These are phyloP conservation scores for Boechera retrofracta DNA, from an alignment of 345 rosid genomes.

Conservation along the genomic window DNA sequence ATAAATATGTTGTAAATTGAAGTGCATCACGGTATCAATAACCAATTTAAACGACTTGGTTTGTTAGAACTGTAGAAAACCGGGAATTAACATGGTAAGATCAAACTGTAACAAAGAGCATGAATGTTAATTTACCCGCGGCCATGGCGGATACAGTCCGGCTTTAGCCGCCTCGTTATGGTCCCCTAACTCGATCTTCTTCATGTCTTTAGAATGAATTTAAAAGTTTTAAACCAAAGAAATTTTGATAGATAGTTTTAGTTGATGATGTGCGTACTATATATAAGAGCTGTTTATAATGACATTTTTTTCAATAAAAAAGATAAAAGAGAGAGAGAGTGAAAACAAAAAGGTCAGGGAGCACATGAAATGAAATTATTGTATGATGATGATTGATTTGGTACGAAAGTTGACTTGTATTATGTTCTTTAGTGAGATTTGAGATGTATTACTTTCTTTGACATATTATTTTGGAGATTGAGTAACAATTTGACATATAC, in stretches of 20 bases:
- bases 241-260: background rate
- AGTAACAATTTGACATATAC: background rate
- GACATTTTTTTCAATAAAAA: background rate
- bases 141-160: conserved; percentile 81
- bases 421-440: conserved; percentile 5
- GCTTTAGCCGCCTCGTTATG: conserved; percentile 62
- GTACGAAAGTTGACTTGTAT: conserved; percentile 30
- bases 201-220: conserved; percentile 48
- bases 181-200: conserved; percentile 69
- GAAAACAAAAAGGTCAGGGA: conserved; percentile 16
- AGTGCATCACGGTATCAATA: background rate
- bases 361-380: conserved; percentile 36
- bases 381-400: conserved; percentile 27
- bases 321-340: background rate
- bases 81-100: background rate
- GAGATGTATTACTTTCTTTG: background rate
- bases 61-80: background rate
- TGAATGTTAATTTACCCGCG: conserved; percentile 52
- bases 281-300: conserved; percentile 18
- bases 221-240: background rate
- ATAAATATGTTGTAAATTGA: background rate
- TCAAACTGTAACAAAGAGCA: background rate
- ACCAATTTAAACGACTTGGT: background rate
- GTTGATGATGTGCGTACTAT: background rate
- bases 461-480: background rate